phyloP scores from a whole-genome alignment of 1,284 basidiomycete species.

The Peniophora sp. region DNA sequence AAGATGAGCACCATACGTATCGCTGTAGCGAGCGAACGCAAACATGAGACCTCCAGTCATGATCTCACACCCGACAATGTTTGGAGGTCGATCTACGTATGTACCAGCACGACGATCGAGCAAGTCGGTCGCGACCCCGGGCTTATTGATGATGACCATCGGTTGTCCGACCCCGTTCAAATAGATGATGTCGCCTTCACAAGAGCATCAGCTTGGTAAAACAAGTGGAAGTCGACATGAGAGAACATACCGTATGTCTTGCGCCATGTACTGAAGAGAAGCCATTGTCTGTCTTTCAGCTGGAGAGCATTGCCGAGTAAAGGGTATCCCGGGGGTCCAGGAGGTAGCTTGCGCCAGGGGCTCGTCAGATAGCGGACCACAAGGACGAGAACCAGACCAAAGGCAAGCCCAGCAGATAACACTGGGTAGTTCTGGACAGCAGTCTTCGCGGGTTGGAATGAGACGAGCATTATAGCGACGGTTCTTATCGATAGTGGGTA shows the following conservation, averaged over 20 bases:
- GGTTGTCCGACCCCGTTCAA: constrained; percentile 7
- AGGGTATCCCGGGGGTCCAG: constrained; percentile 10
- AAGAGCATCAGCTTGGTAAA: neutral
- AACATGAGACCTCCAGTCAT: neutral
- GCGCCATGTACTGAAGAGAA: constrained; percentile 1
- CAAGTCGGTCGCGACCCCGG: constrained; percentile 9
- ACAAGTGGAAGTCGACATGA: neutral
- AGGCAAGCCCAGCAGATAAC: neutral
- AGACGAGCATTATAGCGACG: too few relatives aligned
- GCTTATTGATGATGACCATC: constrained; percentile 9
- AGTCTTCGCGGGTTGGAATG: too few relatives aligned
- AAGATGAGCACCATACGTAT: neutral
- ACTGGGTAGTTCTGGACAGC: too few relatives aligned
- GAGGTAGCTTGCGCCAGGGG: constrained; percentile 6
- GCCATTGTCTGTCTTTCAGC: constrained; percentile 10
- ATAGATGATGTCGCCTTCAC: constrained; percentile 11
- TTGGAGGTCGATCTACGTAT: constrained; percentile 14
- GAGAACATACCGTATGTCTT: neutral
- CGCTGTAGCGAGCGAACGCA: neutral
- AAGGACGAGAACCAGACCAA: neutral
- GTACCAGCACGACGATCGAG: constrained; percentile 11
- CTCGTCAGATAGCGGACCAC: neutral
- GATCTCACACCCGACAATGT: constrained; percentile 8
- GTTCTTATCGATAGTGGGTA: too few relatives aligned
- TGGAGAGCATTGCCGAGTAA: constrained; percentile 13